phyloP scores from a whole-genome alignment of 345 rosid genomes.

The Eucalyptus tenuipes region DNA sequence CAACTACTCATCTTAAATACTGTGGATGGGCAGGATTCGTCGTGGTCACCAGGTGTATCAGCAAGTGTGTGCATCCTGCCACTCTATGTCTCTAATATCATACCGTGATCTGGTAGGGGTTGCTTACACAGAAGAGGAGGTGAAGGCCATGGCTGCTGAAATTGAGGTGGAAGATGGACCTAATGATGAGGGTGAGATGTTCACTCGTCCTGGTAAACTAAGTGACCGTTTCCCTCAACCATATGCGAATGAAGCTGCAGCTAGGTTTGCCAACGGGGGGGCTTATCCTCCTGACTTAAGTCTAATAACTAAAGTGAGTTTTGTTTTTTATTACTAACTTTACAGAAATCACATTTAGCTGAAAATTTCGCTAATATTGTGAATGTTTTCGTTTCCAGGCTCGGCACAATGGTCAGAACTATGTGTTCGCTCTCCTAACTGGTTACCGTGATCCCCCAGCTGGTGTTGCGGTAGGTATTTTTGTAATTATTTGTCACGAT shows the following conservation, averaged over 20 bases:
- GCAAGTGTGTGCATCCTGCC: conserved; percentile 99
- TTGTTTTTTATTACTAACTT: not conserved
- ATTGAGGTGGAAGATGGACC: conserved; percentile 98
- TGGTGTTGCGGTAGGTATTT: conserved; percentile 55
- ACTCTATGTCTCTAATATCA: conserved; percentile 94
- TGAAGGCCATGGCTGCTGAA: conserved; percentile 99
- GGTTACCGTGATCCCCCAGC: conserved; percentile 99
- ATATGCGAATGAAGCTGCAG: conserved; percentile 85
- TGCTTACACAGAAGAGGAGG: conserved; percentile 97
- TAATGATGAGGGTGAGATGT: conserved; percentile 99
- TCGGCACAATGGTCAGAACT: conserved; percentile 98
- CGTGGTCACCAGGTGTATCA: conserved; percentile 99
- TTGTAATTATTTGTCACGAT: not conserved
- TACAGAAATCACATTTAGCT: not conserved
- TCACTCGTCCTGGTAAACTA: conserved; percentile 95
- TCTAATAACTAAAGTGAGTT: conserved; percentile 90
- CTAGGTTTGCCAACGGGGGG: conserved; percentile 99
- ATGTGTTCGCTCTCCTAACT: conserved; percentile 91
- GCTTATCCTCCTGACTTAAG: conserved; percentile 99
- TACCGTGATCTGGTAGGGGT: conserved; percentile 96
- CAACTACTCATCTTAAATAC: not conserved
- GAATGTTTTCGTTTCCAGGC: conserved; percentile 44
- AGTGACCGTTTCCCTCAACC: conserved; percentile 96
- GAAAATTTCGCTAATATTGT: not conserved
- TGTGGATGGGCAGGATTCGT: conserved; percentile 67